These are phyloP conservation scores for Hamigera avellanea DNA, from an alignment of 495 filamentous ascomycete species.

Conservation along the genomic window DNA sequence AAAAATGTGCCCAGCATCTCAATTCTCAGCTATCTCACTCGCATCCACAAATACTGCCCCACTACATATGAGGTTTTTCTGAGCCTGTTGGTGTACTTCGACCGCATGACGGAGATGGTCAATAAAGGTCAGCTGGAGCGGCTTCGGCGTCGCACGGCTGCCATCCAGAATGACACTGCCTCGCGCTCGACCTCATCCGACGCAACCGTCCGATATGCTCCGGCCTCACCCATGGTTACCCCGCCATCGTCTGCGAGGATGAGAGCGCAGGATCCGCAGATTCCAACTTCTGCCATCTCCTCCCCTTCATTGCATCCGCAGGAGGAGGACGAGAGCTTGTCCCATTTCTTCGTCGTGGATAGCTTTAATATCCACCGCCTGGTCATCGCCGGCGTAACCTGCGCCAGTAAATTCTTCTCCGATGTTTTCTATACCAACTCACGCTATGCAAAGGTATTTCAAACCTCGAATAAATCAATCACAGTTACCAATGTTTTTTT, in stretches of 20 bases:
- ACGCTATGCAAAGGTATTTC: constrained; percentile 88
- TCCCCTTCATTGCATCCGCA: constrained; percentile 25
- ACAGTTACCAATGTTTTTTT: constrained; percentile 2
- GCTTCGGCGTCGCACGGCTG: constrained; percentile 20
- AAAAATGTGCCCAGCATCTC: constrained; percentile 98
- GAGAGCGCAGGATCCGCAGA: constrained; percentile 23
- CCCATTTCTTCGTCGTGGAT: constrained; percentile 92
- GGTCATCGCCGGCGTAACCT: constrained; percentile 95
- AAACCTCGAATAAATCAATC: too few relatives aligned
- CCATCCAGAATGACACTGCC: constrained; percentile 4
- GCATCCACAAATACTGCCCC: constrained; percentile 98
- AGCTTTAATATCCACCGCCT: constrained; percentile 98
- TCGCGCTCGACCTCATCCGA: constrained; percentile 7
- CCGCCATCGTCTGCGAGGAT: constrained; percentile 23
- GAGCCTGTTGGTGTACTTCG: constrained; percentile 92
- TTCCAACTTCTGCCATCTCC: constrained; percentile 15
- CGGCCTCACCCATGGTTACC: constrained; percentile 23
- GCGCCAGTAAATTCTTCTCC: constrained; percentile 99
- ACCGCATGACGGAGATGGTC: constrained; percentile 95
- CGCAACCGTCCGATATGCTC: constrained; percentile 6
- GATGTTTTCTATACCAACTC: constrained; percentile 99
- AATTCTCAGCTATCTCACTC: constrained; percentile 87
- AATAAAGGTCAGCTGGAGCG: constrained; percentile 54
- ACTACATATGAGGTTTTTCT: constrained; percentile 98
- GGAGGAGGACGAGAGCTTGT: constrained; percentile 47